Conservation (phyloP, 2,329 filamentous ascomycete species). For the Camillea tinctor region DNA sequence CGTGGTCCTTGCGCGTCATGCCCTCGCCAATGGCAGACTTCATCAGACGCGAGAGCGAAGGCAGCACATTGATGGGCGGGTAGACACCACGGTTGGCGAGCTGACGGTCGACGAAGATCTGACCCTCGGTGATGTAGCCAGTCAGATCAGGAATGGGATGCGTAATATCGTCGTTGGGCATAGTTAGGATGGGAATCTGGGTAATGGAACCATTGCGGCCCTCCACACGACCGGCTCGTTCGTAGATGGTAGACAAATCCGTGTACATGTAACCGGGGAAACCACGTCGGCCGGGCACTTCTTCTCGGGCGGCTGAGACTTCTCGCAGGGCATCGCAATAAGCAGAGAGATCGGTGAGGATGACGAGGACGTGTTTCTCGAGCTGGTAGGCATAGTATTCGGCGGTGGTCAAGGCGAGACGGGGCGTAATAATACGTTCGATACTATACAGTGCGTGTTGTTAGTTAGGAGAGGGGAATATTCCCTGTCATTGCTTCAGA, state of each 20-base stretch:
- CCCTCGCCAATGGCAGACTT: constrained; percentile 99
- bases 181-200: constrained; percentile 97
- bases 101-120: constrained; percentile 95
- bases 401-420: constrained; percentile 94
- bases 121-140: constrained; percentile 97
- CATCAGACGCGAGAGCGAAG: constrained; percentile 98
- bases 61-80: constrained; percentile 97
- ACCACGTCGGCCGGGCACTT: constrained; percentile 98
- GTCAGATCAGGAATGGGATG: constrained; percentile 98
- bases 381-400: constrained; percentile 99
- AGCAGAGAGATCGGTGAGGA: constrained; percentile 94
- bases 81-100: constrained; percentile 96
- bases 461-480: constrained; percentile 18
- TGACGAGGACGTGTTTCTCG: constrained; percentile 99
- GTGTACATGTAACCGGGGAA: constrained; percentile 99
- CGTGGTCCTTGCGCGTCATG: constrained; percentile 94
- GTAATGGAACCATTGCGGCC: constrained; percentile 98
- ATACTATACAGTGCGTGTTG: constrained; percentile 56
- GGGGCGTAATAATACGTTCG: constrained; percentile 99
- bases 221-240: constrained; percentile 94
- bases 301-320: constrained; percentile 95
- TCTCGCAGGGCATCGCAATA: constrained; percentile 99
- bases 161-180: constrained; percentile 99
- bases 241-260: constrained; percentile 99
- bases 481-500: not conserved